Base-by-base conservation (phyloP, 2,329 filamentous ascomycete genomes). In the Pseudophaeomoniella oleicola region DNA sequence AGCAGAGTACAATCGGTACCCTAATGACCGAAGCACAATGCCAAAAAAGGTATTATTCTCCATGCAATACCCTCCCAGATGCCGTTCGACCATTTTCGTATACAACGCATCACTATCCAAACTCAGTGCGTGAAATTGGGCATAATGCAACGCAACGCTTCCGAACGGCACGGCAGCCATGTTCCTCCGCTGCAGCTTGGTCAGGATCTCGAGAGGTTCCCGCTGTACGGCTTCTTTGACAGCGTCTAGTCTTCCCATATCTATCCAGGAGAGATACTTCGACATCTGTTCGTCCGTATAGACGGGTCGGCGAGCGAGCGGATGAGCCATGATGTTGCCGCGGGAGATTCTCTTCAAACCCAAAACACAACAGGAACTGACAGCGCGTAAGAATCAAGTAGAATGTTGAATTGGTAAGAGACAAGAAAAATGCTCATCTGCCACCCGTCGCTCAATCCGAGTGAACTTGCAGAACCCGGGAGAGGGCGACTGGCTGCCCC, bases 61-160 rank as follows among this genome's bases (percentile, higher is more conserved):
- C 69, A 76, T 73, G 48, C 72, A 76, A 41, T 75, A 74, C 2
- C 72, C 72, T 16, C 72, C 71, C 19, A 69, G 51, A 4, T 60
- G 59, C 33, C 63, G 52, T 32, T 52, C 57, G 1, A 68, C 63
- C 19, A 76, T 58, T 47, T 75, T 75, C 30, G 62, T 55, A 48
- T 63, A 75, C 4, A 76, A 49, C 3, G 55, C 52, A 15, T 66
- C 51, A 1, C 65, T 58, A 35, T 73, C 58, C 29, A 73, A 52
- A 2, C 62, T 63, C 16, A 75, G 59, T 9, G 50, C 53, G 29
- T 61, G 63, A 41, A 64, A 55, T n/a, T 55, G 53, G 2, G 64
- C 66, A 46, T 71, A 71, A 46, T 76, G 72, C 30, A 76, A 54
- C 1, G 56, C 59, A 9, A 75, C 53, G 42, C 74, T 75, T 17